Evolutionary conservation across 148 eudicot genomes (phyloP).

Genomic region (Suaeda aralocaspica): DNA sequence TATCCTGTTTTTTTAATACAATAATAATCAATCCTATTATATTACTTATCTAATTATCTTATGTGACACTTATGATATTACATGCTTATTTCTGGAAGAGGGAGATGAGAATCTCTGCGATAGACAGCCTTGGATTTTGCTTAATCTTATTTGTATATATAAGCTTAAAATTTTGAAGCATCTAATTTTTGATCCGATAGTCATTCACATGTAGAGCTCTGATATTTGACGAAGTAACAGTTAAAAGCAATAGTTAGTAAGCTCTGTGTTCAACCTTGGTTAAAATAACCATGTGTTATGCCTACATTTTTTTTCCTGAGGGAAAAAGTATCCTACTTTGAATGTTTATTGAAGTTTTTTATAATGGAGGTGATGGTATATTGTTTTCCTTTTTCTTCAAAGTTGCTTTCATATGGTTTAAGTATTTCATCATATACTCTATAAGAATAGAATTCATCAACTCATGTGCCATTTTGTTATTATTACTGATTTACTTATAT

Average conservation of each 20-base stretch:
- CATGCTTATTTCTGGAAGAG: constrained; percentile 78
- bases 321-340: no score
- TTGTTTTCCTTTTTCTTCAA: no score
- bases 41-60: background rate
- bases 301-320: no score
- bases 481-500: no score
- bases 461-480: no score
- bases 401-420: no score
- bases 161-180: background rate
- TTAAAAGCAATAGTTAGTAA: background rate
- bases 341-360: no score
- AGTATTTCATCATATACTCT: no score
- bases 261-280: no score
- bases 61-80: constrained; percentile 51
- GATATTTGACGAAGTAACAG: background rate
- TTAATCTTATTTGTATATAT: constrained; percentile 1
- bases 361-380: no score
- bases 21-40: background rate
- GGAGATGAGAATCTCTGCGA: constrained; percentile 19
- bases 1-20: background rate
- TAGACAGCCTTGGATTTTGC: background rate
- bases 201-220: background rate
- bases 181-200: background rate
- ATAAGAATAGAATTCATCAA: no score
- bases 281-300: no score